These are phyloP conservation scores for Paramecium tetraurelia DNA, from an alignment of 73 alveolate genomes.

Conservation along the genomic window DNA sequence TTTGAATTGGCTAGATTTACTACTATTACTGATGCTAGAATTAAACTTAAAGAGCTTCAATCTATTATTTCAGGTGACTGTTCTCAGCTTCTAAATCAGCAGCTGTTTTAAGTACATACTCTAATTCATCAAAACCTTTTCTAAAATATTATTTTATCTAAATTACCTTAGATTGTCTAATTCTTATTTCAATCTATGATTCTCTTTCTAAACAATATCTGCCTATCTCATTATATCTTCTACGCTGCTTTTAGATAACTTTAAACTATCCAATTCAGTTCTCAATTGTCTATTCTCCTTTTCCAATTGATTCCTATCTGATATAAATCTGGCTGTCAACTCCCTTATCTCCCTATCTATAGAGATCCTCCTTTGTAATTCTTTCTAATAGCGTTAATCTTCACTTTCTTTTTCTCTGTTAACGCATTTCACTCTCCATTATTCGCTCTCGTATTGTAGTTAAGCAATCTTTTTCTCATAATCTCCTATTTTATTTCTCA, in stretches of 20 bases:
- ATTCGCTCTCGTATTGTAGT: neutral
- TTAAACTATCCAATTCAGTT: neutral
- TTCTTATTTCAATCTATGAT: neutral
- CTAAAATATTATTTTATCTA: neutral
- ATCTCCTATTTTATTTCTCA: neutral
- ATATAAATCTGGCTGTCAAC: neutral
- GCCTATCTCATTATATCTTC: neutral
- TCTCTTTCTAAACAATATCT: neutral
- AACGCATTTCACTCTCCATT: neutral
- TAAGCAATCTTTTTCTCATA: slow-evolving; percentile 10
- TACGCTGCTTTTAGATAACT: neutral
- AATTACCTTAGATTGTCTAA: neutral
- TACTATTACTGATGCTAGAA: neutral
- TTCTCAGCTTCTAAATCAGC: neutral
- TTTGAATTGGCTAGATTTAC: neutral
- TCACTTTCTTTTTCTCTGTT: slow-evolving; percentile 23
- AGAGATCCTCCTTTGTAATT: neutral
- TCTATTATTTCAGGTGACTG: neutral
- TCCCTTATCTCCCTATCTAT: slow-evolving; percentile 13
- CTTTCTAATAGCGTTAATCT: neutral
- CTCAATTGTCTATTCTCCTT: neutral
- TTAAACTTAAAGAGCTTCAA: neutral
- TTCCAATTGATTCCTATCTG: neutral
- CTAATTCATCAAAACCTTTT: slow-evolving; percentile 39
- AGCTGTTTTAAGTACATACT: slow-evolving; percentile 25